These are phyloP conservation scores for Coriaria nepalensis DNA, from an alignment of 306 rosid species.

Conservation along the genomic window DNA sequence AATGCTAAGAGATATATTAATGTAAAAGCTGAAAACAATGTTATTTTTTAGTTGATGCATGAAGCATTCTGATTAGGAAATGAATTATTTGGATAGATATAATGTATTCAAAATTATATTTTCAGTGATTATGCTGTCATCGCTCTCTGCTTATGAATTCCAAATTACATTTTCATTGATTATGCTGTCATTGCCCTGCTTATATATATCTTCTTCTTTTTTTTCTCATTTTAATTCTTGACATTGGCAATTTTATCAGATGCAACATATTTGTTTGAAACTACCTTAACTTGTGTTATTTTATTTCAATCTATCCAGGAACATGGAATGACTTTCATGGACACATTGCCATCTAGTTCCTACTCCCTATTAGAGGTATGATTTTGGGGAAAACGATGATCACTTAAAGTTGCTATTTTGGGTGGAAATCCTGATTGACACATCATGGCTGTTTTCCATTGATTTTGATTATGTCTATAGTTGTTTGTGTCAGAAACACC, in stretches of 20 bases:
- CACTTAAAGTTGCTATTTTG: not conserved
- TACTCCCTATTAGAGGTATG: conserved; percentile 40
- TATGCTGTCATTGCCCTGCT: too few species aligned
- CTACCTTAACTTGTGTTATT: conserved; percentile 12
- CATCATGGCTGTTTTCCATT: not conserved
- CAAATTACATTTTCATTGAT: too few species aligned
- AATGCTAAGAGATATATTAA: too few species aligned
- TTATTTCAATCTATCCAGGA: conserved; percentile 35
- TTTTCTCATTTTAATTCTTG: not conserved
- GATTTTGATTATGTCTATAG: not conserved
- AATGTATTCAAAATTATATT: too few species aligned
- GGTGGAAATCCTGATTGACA: conserved; percentile 3
- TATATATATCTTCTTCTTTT: too few species aligned
- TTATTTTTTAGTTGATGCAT: too few species aligned
- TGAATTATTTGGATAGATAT: too few species aligned
- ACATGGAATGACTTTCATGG: conserved; percentile 25
- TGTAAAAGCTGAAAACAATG: too few species aligned
- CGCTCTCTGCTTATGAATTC: too few species aligned
- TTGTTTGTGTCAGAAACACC: not conserved
- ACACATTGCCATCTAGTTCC: conserved; percentile 27
- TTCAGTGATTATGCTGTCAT: too few species aligned
- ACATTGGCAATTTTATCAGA: not conserved
- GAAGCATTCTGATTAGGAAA: too few species aligned
- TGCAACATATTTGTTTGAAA: conserved; percentile 3
- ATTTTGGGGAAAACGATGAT: not conserved